Base-by-base conservation (phyloP, 2,329 filamentous ascomycete genomes). In the Aspergillus hortae region DNA sequence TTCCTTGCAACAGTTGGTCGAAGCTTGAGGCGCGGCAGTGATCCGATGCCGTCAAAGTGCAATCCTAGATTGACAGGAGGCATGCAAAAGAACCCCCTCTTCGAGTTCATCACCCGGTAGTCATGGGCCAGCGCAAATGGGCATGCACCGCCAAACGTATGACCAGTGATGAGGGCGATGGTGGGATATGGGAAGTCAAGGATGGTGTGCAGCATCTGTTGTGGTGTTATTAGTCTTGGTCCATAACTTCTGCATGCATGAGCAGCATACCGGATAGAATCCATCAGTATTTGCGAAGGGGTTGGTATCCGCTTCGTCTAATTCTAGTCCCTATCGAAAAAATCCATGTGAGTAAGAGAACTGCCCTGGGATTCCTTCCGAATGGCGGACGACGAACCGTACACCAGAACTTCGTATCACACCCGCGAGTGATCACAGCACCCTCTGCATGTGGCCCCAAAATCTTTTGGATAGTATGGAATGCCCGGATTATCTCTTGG, bases 211-310 rank as follows among this genome's bases (percentile, higher is more conserved):
- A 79, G 65, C 4, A 78, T 65, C 63, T 73, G 35, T 1, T 6
- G 14, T n/a, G 15, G 33, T n/a, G 33, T 23, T 6, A 40, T 43
- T n/a, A 43, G 7, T 14, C n/a, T 11, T 5, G 15, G 21, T 17
- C 40, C 3, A 43, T 43, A 12, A 21, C 17, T 9, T 2, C 4
- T 19, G 7, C n/a, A 25, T 21, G 2, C 12, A 33, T 35, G 10
- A 10, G 21, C 27, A 35, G 23, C 15, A 74, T 17, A 82, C 81
- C 48, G 83, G 82, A 10, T 78, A 80, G 50, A 84, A 86, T 23
- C 74, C 76, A 59, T 79, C 82, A 14, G 75, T 74, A 36, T 86
- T 84, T 67, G 77, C 83, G 49, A 76, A 78, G 23, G 78, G 76
- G 57, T 77, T 78, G 14, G 69, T 73, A 44, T 77, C 74, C 10